Evolutionary conservation across 78 protist species (phyloP).

Genomic region (Goniomonas avonlea): DNA sequence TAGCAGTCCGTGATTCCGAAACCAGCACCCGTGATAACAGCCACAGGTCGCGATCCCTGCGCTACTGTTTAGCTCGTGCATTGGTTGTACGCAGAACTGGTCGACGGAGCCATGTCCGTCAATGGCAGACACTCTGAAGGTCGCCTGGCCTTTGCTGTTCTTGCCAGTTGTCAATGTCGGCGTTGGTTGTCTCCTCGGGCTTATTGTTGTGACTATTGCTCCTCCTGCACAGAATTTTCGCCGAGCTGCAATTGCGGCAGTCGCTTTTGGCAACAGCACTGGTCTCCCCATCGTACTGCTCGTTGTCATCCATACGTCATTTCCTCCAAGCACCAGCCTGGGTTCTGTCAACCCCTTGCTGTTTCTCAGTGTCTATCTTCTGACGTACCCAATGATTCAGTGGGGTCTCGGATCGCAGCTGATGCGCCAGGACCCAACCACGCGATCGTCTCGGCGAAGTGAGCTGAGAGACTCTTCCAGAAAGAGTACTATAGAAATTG

Average conservation of each 20-base stretch:
- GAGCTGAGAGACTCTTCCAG: too few species aligned
- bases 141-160: slow-evolving; percentile 4
- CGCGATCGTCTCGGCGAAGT: too few species aligned
- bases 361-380: neutral
- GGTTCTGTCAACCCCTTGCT: neutral
- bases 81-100: too few species aligned
- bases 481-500: too few species aligned
- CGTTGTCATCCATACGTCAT: neutral
- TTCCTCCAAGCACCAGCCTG: neutral
- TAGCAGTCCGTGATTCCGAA: too few species aligned
- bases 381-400: neutral
- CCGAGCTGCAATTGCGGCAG: neutral
- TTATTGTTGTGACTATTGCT: neutral
- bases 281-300: neutral
- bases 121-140: too few species aligned
- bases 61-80: too few species aligned
- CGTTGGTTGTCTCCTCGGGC: neutral
- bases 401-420: neutral
- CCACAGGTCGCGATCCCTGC: too few species aligned
- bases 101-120: too few species aligned
- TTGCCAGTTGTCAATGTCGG: neutral
- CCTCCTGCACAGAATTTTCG: neutral
- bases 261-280: neutral
- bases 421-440: too few species aligned
- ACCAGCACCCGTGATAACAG: too few species aligned